phyloP scores from a whole-genome alignment of 768 basidiomycete species.

The Sporobolomyces pararoseus region DNA sequence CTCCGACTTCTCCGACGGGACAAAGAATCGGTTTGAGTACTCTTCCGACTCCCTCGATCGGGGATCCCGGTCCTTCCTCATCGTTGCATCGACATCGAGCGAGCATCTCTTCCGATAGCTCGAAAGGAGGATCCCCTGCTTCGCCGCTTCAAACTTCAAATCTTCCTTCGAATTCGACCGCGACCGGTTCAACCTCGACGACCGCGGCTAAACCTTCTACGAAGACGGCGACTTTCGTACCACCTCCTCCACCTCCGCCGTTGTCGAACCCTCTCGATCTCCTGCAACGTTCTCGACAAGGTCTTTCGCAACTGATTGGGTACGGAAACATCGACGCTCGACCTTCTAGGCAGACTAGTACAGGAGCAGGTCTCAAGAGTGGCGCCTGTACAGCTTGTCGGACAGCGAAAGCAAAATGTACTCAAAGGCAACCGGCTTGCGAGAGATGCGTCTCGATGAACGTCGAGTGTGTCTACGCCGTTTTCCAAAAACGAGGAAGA shows the following conservation, averaged over 20 bases:
- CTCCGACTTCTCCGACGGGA: slow-evolving; percentile 3
- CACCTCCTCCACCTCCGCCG: slow-evolving; percentile 21
- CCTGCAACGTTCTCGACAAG: slow-evolving; percentile 9
- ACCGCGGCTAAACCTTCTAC: background rate
- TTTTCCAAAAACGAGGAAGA: slow-evolving; percentile 23
- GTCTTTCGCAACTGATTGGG: slow-evolving; percentile 8
- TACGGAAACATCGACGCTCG: slow-evolving; percentile 32
- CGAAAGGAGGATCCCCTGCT: slow-evolving; percentile 19
- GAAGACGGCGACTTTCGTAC: slow-evolving; percentile 3
- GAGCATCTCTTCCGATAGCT: slow-evolving; percentile 8
- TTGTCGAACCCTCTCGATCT: slow-evolving; percentile 27
- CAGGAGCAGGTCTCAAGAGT: background rate
- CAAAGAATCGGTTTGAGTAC: too few species aligned
- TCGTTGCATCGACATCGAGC: background rate
- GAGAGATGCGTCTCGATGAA: background rate
- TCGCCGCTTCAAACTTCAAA: background rate
- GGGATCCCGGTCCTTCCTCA: background rate
- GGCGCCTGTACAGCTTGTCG: slow-evolving; percentile 19
- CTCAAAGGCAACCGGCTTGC: slow-evolving; percentile 21
- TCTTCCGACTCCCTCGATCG: background rate
- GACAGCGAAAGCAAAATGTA: slow-evolving; percentile 25
- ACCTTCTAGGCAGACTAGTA: slow-evolving; percentile 6
- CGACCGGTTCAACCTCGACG: background rate
- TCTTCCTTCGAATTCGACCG: background rate
- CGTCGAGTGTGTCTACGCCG: slow-evolving; percentile 9